Conservation (phyloP, 306 rosid species). For the Cucurbita maxima region DNA sequence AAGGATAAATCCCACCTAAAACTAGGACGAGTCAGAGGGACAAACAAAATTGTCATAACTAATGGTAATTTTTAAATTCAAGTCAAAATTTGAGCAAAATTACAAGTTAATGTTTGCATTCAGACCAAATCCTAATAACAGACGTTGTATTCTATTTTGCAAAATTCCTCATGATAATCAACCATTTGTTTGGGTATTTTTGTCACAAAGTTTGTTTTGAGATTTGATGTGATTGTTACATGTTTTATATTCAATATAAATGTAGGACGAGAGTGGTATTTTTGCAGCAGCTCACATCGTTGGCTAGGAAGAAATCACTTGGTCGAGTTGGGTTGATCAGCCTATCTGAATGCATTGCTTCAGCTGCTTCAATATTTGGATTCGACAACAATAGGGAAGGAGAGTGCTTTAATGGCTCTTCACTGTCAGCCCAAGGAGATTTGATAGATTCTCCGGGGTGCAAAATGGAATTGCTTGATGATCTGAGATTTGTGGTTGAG, state of each 20-base stretch:
- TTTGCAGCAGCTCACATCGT: conserved; percentile 56
- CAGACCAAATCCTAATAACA: neutral
- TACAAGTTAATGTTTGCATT: neutral
- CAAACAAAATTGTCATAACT: neutral
- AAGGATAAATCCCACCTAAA: neutral
- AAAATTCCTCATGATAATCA: neutral
- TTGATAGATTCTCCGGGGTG: conserved; percentile 16
- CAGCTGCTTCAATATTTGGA: conserved; percentile 44
- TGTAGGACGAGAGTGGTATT: conserved; percentile 52
- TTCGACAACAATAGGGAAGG: conserved; percentile 13
- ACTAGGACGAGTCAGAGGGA: neutral
- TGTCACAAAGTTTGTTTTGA: conserved; percentile 1
- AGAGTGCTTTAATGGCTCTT: conserved; percentile 20
- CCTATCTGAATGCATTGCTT: conserved; percentile 78
- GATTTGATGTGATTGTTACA: neutral
- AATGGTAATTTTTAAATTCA: neutral
- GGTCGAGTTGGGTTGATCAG: conserved; percentile 85
- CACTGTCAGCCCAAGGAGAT: conserved; percentile 13
- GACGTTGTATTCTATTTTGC: neutral
- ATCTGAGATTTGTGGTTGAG: conserved; percentile 64
- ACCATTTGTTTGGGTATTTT: neutral
- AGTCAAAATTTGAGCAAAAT: neutral
- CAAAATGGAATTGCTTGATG: conserved; percentile 40
- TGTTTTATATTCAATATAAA: conserved; percentile 5
- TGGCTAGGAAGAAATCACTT: conserved; percentile 52